phyloP scores from a whole-genome alignment of 2,329 filamentous ascomycete species.

The Anthostomella pinea region DNA sequence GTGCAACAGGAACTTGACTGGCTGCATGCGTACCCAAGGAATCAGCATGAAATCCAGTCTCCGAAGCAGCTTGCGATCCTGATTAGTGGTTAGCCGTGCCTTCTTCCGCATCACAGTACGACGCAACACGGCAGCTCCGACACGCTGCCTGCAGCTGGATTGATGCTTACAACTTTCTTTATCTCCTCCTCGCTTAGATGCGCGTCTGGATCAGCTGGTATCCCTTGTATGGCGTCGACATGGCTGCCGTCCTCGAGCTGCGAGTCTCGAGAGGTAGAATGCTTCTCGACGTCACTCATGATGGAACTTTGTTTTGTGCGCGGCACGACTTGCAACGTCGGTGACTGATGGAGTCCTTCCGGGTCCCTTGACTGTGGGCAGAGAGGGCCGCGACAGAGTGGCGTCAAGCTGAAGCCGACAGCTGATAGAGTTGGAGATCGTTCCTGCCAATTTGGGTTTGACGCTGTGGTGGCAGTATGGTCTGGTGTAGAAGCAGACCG shows the following conservation, averaged over 20 bases:
- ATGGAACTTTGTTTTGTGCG: conserved; percentile 4
- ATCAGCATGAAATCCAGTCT: conserved; percentile 34
- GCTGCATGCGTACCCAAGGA: conserved; percentile 31
- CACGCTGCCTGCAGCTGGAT: background rate
- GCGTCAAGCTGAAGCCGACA: too few relatives aligned
- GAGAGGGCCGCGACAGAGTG: too few relatives aligned
- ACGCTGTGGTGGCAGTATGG: too few relatives aligned
- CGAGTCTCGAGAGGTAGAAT: conserved; percentile 21
- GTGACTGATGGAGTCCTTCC: too few relatives aligned
- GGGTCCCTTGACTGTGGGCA: background rate
- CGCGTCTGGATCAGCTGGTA: conserved; percentile 52
- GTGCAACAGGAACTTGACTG: too few relatives aligned
- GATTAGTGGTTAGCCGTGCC: conserved; percentile 10
- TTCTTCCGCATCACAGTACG: background rate
- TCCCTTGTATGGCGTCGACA: conserved; percentile 8
- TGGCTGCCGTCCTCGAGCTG: conserved; percentile 13
- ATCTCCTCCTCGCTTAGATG: conserved; percentile 54
- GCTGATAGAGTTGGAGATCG: too few relatives aligned
- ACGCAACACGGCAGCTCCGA: background rate
- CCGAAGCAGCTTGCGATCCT: conserved; percentile 33
- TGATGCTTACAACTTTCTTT: conserved; percentile 47
- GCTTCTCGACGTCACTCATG: conserved; percentile 32
- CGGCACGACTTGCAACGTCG: background rate
- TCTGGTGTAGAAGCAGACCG: too few relatives aligned
- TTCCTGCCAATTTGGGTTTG: too few relatives aligned